Base-by-base conservation (phyloP, 495 filamentous ascomycete species). In the Penicillium odoratum region DNA sequence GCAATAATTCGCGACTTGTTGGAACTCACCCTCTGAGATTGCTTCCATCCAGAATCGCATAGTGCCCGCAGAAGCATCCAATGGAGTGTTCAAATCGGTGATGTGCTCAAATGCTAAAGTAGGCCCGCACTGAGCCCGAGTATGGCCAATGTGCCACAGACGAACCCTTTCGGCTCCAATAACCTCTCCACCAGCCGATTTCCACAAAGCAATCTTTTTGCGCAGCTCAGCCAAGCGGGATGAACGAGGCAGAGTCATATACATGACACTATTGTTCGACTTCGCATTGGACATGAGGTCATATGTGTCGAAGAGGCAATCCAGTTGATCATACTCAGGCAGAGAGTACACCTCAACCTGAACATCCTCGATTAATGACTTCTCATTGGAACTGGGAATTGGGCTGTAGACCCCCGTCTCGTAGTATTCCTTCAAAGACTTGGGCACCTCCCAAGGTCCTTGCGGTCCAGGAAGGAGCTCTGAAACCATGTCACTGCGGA, bases 401-500 rank as follows among this genome's bases (percentile, higher is more conserved):
- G 56, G 43, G 6, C 56, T 56, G 43, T 69, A 70, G 0, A 61
- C 55, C 5, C 74, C 74, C 0, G 60, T 70, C 44, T 76, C 70
- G 31, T 74, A 78, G 57, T 77, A 78, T 26, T 69, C 62, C 47
- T 76, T 72, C 47, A 78, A 34, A 3, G 64, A 33, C 3, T 68
- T 58, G 0, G 73, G 46, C 9, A 69, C 66, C 16, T 78, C 70
- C 72, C 76, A 78, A n/a, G 74, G 70, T 0, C 74, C 74, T 29
- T 77, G 71, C 0, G 73, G 71, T 44, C 77, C 77, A 40, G 77
- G 76, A 25, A 80, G 58, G 26, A 70, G 69, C 10, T 78, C 73
- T 0, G 65, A 57, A 3, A 79, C 68, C 48, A 80, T 68, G 61
- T 87, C 83, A 28, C 74, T 72, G 33, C 83, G 81, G 5, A 87